A percentile compares a stretch with the other conserved stretches of the same genome.
These are phyloP conservation scores for Nosema granulosis DNA, from an alignment of 371 early-diverging fungal genomes.

Conservation along the genomic window DNA sequence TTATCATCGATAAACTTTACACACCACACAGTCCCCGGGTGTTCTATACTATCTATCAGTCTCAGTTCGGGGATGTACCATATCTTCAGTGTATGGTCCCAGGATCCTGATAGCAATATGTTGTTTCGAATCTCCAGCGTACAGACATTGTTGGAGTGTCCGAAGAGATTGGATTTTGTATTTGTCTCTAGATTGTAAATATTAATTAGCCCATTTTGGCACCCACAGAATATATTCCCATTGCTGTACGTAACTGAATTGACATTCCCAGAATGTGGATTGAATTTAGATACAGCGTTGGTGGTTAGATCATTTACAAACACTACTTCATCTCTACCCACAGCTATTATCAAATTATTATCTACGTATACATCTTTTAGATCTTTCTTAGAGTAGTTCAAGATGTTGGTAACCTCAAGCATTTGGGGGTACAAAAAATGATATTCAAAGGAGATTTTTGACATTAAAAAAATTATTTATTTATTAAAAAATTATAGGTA, in stretches of 20 bases:
- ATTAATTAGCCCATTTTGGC: conserved; percentile 50
- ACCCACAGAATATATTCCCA: conserved; percentile 42
- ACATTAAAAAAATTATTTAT: background rate
- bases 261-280: conserved; percentile 35
- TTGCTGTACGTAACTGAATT: conserved; percentile 43
- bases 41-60: conserved; percentile 24
- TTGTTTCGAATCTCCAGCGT: conserved; percentile 37
- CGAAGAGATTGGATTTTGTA: background rate
- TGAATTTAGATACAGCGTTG: background rate
- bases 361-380: conserved; percentile 47
- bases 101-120: conserved; percentile 55
- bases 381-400: conserved; percentile 31
- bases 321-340: conserved; percentile 45
- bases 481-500: too few species aligned
- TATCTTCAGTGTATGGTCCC: conserved; percentile 60
- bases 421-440: background rate
- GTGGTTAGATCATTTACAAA: conserved; percentile 9
- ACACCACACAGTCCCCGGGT: conserved; percentile 61
- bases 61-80: background rate
- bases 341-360: conserved; percentile 23
- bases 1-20: conserved; percentile 46
- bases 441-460: background rate
- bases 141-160: conserved; percentile 63
- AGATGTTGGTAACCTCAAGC: background rate
- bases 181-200: conserved; percentile 11